These are phyloP conservation scores for Nicotiana paniculata DNA, from an alignment of 257 asterid genomes.

Conservation along the genomic window DNA sequence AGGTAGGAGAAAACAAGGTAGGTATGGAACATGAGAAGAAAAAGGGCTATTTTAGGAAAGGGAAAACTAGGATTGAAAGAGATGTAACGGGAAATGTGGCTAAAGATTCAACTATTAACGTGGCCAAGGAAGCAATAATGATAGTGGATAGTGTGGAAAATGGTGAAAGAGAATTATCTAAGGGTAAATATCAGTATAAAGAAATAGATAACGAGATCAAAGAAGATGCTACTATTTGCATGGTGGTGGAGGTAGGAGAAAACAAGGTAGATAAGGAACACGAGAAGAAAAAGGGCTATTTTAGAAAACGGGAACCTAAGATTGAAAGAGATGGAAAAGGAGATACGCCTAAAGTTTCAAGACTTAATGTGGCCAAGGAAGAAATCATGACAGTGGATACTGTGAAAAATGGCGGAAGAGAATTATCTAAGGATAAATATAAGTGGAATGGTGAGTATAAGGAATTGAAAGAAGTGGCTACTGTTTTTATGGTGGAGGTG, in stretches of 20 bases:
- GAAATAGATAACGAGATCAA: neutral
- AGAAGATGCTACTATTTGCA: conserved; percentile 12
- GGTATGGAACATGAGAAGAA: neutral
- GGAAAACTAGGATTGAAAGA: conserved; percentile 11
- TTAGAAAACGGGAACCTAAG: neutral
- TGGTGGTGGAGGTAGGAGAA: conserved; percentile 8
- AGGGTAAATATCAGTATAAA: conserved; percentile 7
- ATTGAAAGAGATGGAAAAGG: conserved; percentile 9
- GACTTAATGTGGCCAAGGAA: neutral
- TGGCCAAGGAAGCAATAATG: neutral
- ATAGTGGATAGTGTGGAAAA: neutral
- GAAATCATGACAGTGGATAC: neutral
- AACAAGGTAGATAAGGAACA: neutral
- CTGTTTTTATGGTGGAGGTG: conserved; percentile 9
- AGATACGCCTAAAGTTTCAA: neutral
- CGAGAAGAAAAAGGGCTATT: neutral
- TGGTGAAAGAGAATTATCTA: neutral
- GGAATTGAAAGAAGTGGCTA: conserved; percentile 13
- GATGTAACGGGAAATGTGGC: neutral
- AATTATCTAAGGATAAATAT: neutral
- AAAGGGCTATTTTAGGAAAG: neutral
- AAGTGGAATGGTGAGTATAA: conserved; percentile 2
- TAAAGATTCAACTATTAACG: neutral
- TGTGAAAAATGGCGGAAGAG: conserved; percentile 8
- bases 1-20: neutral